Percentiles rank a stretch among this genome's conserved stretches.
Conservation (phyloP, 805 yeast genomes). For the Candida namnaoensis region DNA sequence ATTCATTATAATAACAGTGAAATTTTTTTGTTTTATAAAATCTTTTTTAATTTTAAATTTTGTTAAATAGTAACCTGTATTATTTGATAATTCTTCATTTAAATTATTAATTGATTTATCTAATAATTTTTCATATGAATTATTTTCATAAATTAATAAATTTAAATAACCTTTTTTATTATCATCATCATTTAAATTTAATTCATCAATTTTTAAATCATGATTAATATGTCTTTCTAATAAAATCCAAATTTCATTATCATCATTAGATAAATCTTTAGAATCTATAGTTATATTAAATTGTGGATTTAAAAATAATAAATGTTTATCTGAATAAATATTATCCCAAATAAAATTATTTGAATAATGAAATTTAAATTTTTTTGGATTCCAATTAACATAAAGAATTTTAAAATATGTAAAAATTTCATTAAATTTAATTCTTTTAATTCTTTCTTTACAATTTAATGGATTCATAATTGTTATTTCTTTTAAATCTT, state of each 20-base stretch:
- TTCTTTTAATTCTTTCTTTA: conserved; percentile 12
- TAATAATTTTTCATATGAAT: conserved; percentile 10
- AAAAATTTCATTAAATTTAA: conserved; percentile 21
- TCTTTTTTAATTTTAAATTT: conserved; percentile 21
- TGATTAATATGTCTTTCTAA: conserved; percentile 38
- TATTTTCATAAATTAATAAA: conserved; percentile 3
- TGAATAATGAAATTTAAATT: conserved; percentile 13
- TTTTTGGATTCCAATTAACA: conserved; percentile 53
- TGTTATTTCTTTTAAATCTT: conserved; percentile 32
- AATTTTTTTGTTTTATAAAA: conserved; percentile 4
- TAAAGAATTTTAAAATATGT: conserved; percentile 43
- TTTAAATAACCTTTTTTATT: conserved; percentile 12
- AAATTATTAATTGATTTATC: conserved; percentile 4
- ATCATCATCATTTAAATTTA: conserved; percentile 3
- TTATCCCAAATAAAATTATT: conserved; percentile 22
- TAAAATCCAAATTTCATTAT: conserved; percentile 34
- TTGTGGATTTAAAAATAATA: conserved; percentile 28
- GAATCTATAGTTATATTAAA: conserved; percentile 19
- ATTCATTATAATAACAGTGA: conserved; percentile 19
- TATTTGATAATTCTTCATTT: conserved; percentile 12
- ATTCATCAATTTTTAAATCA: conserved; percentile 3
- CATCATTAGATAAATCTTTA: conserved; percentile 2
- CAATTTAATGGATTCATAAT: conserved; percentile 3
- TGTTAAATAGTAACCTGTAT: conserved; percentile 31
- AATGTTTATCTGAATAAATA: conserved; percentile 1